These are phyloP conservation scores for Podila horticola DNA, from an alignment of 192 early-diverging fungal genomes.

Conservation along the genomic window DNA sequence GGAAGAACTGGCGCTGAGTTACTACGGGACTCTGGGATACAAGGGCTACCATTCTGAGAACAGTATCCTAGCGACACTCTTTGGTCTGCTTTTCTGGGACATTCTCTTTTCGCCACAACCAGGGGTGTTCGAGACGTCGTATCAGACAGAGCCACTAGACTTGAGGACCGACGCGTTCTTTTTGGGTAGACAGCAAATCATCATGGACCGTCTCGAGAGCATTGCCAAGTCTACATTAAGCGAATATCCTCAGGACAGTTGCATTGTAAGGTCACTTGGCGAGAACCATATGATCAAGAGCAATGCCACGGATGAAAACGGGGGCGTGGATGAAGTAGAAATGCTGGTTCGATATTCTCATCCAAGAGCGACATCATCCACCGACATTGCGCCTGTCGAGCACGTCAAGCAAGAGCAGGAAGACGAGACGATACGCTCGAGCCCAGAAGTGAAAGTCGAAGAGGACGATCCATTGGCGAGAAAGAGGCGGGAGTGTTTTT, in stretches of 20 bases:
- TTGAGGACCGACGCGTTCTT: slow-evolving; percentile 72
- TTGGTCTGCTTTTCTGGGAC: slow-evolving; percentile 77
- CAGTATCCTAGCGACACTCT: slow-evolving; percentile 66
- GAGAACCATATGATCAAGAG: not conserved
- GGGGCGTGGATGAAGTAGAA: not conserved
- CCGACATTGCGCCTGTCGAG: not conserved
- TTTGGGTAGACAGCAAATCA: slow-evolving; percentile 28
- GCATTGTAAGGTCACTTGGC: not conserved
- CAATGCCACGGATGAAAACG: not conserved
- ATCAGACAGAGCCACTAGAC: slow-evolving; percentile 75
- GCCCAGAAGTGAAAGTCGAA: slow-evolving; percentile 4
- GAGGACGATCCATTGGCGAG: slow-evolving; percentile 18
- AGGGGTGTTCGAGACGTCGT: slow-evolving; percentile 77
- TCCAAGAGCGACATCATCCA: not conserved
- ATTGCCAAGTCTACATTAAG: slow-evolving; percentile 35
- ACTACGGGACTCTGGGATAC: slow-evolving; percentile 71
- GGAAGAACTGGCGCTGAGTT: slow-evolving; percentile 70
- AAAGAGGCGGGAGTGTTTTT: slow-evolving; percentile 35
- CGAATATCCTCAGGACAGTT: not conserved
- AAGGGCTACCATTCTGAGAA: slow-evolving; percentile 74
- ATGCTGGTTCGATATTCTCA: not conserved
- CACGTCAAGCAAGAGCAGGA: not conserved
- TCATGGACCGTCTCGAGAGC: slow-evolving; percentile 33
- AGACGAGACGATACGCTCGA: not conserved
- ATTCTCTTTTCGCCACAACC: slow-evolving; percentile 69